Conservation (phyloP, 2,329 filamentous ascomycete genomes). For the Ascomycota sp. region DNA sequence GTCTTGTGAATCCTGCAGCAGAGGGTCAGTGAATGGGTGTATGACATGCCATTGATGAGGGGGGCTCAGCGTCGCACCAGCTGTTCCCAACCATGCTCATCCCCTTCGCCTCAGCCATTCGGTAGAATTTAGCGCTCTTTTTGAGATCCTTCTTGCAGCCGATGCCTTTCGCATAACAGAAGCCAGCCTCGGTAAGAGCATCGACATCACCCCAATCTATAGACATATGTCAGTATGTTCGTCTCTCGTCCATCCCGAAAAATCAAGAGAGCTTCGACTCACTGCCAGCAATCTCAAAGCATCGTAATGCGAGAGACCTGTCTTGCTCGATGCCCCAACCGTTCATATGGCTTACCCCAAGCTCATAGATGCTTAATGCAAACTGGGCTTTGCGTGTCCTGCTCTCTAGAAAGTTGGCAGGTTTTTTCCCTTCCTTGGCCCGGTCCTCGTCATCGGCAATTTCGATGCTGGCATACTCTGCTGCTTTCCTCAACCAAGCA, state of each 20-base stretch:
- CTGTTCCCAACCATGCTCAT: slow-evolving; percentile 97
- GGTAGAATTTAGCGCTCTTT: slow-evolving; percentile 81
- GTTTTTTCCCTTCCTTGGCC: slow-evolving; percentile 35
- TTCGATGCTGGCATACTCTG: slow-evolving; percentile 63
- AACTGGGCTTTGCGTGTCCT: slow-evolving; percentile 84
- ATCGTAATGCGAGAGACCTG: slow-evolving; percentile 66
- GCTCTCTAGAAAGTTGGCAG: slow-evolving; percentile 44
- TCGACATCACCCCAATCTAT: slow-evolving; percentile 83
- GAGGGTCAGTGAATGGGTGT: neutral
- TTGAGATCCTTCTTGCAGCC: slow-evolving; percentile 93
- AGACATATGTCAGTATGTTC: no score
- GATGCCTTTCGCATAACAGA: slow-evolving; percentile 84
- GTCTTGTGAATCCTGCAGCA: slow-evolving; percentile 73
- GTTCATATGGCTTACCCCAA: slow-evolving; percentile 93
- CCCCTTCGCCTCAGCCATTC: slow-evolving; percentile 75
- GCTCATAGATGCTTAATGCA: slow-evolving; percentile 84
- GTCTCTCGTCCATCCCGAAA: no score
- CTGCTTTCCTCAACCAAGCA: slow-evolving; percentile 78
- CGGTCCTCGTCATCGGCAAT: slow-evolving; percentile 63
- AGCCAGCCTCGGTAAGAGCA: slow-evolving; percentile 82
- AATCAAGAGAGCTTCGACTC: slow-evolving; percentile 14
- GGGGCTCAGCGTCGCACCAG: slow-evolving; percentile 43
- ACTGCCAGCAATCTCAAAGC: slow-evolving; percentile 89
- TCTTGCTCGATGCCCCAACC: slow-evolving; percentile 95
- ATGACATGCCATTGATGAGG: neutral